Percentiles rank a stretch among this genome's conserved stretches.
Evolutionary conservation across 176 grass and related monocot genomes (phyloP).

Genomic region (Alopecurus myosuroides): DNA sequence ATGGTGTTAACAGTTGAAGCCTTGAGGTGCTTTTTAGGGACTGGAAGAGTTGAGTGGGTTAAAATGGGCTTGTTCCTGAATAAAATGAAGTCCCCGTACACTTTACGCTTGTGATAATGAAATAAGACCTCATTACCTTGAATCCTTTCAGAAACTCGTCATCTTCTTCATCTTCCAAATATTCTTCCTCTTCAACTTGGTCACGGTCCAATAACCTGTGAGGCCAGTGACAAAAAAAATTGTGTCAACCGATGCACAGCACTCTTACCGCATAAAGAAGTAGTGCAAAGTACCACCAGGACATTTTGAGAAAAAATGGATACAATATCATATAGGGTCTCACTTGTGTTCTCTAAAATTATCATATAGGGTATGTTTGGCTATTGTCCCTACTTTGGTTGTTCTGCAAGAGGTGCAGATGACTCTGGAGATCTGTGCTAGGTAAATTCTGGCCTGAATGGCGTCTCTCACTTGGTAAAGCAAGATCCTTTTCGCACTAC

Average conservation of each 20-base stretch:
- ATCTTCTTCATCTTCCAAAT: conserved; percentile 82
- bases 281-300: conserved; percentile 6
- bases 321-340: not conserved
- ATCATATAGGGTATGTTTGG: not conserved
- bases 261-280: not conserved
- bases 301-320: not conserved
- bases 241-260: not conserved
- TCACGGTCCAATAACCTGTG: conserved; percentile 88
- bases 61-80: not conserved
- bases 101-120: conserved; percentile 6
- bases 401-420: not conserved
- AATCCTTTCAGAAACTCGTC: conserved; percentile 97
- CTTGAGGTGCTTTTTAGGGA: not conserved
- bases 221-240: conserved; percentile 20
- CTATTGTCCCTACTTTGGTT: not conserved
- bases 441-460: not conserved
- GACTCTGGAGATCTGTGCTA: not conserved
- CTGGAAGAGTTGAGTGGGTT: not conserved
- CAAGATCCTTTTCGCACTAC: not conserved
- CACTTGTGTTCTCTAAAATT: not conserved
- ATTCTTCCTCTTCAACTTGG: conserved; percentile 76
- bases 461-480: not conserved
- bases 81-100: conserved; percentile 5
- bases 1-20: conserved; percentile 1
- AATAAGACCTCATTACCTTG: conserved; percentile 53